Base-by-base conservation (phyloP, 805 yeast genomes). In the Candida qinlingensis region DNA sequence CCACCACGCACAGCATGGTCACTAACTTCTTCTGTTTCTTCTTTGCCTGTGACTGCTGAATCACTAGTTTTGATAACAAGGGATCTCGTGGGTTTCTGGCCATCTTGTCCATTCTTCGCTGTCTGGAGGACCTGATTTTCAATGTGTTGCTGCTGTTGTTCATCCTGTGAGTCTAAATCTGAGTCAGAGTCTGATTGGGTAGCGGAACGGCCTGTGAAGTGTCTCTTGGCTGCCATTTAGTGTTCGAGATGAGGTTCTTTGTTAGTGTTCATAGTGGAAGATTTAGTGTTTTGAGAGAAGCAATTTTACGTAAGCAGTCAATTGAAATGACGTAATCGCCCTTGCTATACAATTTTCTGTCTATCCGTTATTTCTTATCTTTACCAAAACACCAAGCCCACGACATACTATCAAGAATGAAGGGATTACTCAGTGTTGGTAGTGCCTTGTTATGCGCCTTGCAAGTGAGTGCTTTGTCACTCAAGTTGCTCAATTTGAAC, bases 11-110 rank as follows among this genome's bases (percentile, higher is more conserved):
- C 65, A 35, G 55, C 57, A 45, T 59, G 64, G 25, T 66, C 68
- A 50, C 68, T 55, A 47, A 66, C 64, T 47, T 65, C 70, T 51
- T 69, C 62, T 45, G 62, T 52, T 36, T 68, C 68, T 6, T 69
- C 69, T 45, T 68, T 30, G 46, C n/a, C 25, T 40, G 41, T 25
- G 46, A 42, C 69, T 42, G 61, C 58, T 34, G 70, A 49, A 61
- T 64, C 37, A 66, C 31, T 36, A 59, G 64, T 27, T 51, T 45
- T 9, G 62, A 59, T 8, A 60, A 35, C 57, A 67, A 49, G 65
- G 67, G 54, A 61, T 67, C 45, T 62, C 62, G 54, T 63, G 70
- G 11, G 62, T 65, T 11, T 64, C 69, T 35, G 61, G 66, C 61
- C 42, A 4, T 46, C 35, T 25, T 63, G 46, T 33, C 65, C 58